phyloP scores from a whole-genome alignment of 169 alveolate species.

The Cardiosporidium cionae region DNA sequence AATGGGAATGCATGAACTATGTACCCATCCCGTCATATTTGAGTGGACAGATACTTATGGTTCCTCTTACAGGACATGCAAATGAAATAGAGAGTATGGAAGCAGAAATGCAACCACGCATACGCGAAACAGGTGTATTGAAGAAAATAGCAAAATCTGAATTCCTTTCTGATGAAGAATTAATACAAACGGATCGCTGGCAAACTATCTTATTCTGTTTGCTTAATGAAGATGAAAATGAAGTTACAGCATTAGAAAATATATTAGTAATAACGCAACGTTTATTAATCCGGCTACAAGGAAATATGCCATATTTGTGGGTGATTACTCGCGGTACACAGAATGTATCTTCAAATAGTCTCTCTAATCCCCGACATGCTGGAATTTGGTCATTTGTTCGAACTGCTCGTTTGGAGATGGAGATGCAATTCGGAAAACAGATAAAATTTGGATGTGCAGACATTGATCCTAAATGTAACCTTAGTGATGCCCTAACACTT shows the following conservation, averaged over 20 bases:
- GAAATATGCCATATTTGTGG: slow-evolving; percentile 6
- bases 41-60: background rate
- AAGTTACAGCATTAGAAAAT: slow-evolving; percentile 29
- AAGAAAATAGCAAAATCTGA: background rate
- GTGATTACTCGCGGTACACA: slow-evolving; percentile 18
- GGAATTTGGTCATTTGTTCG: slow-evolving; percentile 68
- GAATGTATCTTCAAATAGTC: slow-evolving; percentile 3
- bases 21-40: background rate
- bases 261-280: slow-evolving; percentile 39
- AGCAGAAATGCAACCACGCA: background rate
- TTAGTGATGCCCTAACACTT: background rate
- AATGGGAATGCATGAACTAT: slow-evolving; percentile 7
- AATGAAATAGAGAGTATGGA: background rate
- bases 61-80: background rate
- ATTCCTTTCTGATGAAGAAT: background rate
- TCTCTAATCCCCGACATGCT: slow-evolving; percentile 38
- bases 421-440: slow-evolving; percentile 15
- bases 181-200: background rate
- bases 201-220: background rate
- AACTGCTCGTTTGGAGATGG: slow-evolving; percentile 47
- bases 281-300: slow-evolving; percentile 11
- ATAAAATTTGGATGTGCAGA: slow-evolving; percentile 26
- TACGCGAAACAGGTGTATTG: background rate
- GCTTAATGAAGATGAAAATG: background rate
- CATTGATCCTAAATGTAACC: slow-evolving; percentile 8